phyloP scores from a whole-genome alignment of 305 asterid species.

The Solanum hybrid region DNA sequence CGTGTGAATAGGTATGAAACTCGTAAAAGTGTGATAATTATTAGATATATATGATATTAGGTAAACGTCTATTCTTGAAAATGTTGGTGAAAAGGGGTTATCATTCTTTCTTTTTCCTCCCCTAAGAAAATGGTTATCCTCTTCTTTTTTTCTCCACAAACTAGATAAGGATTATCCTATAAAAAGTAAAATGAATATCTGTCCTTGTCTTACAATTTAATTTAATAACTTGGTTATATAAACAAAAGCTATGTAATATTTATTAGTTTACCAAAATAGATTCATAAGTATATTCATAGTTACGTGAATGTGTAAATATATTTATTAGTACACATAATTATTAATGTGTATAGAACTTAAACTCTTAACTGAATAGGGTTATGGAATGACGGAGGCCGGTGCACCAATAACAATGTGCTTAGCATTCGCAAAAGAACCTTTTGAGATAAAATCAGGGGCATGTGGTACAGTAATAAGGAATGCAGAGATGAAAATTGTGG shows the following conservation, averaged over 20 bases:
- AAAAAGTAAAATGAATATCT: background rate
- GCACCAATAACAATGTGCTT: slow-evolving; percentile 76
- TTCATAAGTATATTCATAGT: background rate
- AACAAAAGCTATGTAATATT: background rate
- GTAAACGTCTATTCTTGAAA: background rate
- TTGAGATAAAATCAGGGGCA: slow-evolving; percentile 75
- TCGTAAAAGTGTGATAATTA: background rate
- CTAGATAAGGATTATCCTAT: background rate
- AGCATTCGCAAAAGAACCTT: slow-evolving; percentile 70
- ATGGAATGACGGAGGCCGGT: slow-evolving; percentile 94
- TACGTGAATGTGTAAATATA: background rate
- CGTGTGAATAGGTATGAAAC: background rate
- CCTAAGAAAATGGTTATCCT: background rate
- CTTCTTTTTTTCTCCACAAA: background rate
- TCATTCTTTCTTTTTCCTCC: background rate
- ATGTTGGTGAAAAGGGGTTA: background rate
- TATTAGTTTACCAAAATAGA: background rate
- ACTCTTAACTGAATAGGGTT: slow-evolving; percentile 35
- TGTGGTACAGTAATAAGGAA: slow-evolving; percentile 82
- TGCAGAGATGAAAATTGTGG: slow-evolving; percentile 79
- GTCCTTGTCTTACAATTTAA: background rate
- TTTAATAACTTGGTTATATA: background rate
- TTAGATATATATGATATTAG: background rate
- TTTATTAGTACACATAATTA: background rate
- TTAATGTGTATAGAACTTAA: background rate